A percentile compares a stretch with the other conserved stretches of the same genome.
phyloP scores from a whole-genome alignment of 495 filamentous ascomycete species.

The Polyplosphaeria fusca region DNA sequence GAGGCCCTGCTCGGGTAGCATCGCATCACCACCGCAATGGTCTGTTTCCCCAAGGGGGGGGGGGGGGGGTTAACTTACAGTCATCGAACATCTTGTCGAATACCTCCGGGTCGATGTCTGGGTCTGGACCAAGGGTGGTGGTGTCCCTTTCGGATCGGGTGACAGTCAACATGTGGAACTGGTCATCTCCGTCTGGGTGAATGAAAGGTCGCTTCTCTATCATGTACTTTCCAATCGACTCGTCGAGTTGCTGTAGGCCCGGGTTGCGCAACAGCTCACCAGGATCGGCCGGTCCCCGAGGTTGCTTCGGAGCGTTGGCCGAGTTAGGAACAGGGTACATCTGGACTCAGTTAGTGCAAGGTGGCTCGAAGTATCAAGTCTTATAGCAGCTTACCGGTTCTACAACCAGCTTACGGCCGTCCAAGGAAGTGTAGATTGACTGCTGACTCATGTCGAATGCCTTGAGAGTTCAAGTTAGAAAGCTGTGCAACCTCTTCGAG shows the following conservation, averaged over 20 bases:
- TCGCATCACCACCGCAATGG: too few relatives aligned
- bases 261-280: too few relatives aligned
- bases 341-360: background rate
- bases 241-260: too few relatives aligned
- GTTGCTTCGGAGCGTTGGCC: background rate
- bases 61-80: background rate
- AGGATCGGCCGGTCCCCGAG: too few relatives aligned
- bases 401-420: background rate
- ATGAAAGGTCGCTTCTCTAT: background rate
- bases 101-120: background rate
- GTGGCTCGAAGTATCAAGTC: background rate
- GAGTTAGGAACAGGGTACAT: background rate
- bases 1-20: too few relatives aligned
- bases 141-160: background rate
- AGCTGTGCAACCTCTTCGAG: background rate
- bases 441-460: background rate
- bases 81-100: background rate
- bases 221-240: too few relatives aligned
- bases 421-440: background rate
- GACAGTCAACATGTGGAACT: constrained; percentile 9
- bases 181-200: constrained; percentile 3
- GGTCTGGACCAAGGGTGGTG: background rate
- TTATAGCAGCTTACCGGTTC: background rate
- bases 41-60: too few relatives aligned
- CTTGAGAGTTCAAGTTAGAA: background rate